Evolutionary conservation across 306 rosid species (phyloP), one percentile per base, ranked within the genome.

Genomic region (Cucurbita pepo): DNA sequence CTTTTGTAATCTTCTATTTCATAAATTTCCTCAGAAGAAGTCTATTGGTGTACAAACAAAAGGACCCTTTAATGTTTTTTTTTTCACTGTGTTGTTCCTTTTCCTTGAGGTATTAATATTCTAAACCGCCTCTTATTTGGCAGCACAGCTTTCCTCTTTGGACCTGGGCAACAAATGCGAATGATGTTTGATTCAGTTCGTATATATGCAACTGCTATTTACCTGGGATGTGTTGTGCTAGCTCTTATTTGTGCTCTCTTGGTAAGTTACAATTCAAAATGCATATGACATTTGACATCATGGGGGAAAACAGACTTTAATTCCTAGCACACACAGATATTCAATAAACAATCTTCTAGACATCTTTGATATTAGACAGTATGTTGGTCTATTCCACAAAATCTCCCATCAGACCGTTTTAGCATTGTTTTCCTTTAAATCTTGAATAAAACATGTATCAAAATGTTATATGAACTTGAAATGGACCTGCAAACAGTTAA

Each of bases 61-160:
- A 52, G 56, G 56, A 4, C 8, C 48, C 47, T 41, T 69, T 12
- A 19, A 16, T 50, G 43, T 13, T 10, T 59, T 45, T 21, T 21
- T 45, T 47, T 58, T 47, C 34, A 51, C 10, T 37, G 43, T n/a
- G 30, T 75, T 61, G 38, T 62, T 63, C 10, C 43, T 74, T 74
- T 43, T 75, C 41, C 52, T 63, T 52, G 73, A 41, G 69, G 43
- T 15, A 22, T 45, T 79, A 69, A 53, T 30, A 77, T 45, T 53
- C 38, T 37, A 38, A 75, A 75, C 12, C 16, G 22, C 75, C 83
- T 76, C 73, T 74, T 75, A 36, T 86, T 73, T 83, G 89, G 81
- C 99, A 94, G 99, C 85, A 94, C 99, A 82, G 96, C 85, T 62
- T 91, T 94, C 87, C 97, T 94, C 63, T 75, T 91, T 70, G 99